A percentile compares a stretch with the other conserved stretches of the same genome.
Evolutionary conservation across 257 asterid genomes (phyloP).

Genomic region (Ehretia macrophylla): DNA sequence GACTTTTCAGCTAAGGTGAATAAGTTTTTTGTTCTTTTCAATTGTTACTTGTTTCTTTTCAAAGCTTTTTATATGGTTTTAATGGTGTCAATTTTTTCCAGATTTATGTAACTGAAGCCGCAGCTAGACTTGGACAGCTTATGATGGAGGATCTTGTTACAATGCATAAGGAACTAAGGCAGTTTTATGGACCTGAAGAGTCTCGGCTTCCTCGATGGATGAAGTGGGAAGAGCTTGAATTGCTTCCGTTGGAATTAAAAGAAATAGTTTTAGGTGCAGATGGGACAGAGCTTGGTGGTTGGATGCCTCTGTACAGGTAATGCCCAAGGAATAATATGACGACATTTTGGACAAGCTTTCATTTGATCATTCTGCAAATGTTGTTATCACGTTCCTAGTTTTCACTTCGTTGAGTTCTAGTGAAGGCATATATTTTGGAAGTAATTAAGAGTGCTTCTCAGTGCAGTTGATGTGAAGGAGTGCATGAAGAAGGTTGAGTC

Average conservation of each 20-base stretch:
- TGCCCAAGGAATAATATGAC: background rate
- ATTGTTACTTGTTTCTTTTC: slow-evolving; percentile 9
- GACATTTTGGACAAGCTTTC: background rate
- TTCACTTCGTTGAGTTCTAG: background rate
- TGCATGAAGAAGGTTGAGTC: slow-evolving; percentile 69
- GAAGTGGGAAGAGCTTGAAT: slow-evolving; percentile 79
- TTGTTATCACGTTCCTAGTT: background rate
- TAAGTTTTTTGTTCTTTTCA: slow-evolving; percentile 9
- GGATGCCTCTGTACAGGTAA: slow-evolving; percentile 82
- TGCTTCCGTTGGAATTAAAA: slow-evolving; percentile 55
- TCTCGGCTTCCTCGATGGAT: slow-evolving; percentile 60
- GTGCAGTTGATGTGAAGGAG: slow-evolving; percentile 90
- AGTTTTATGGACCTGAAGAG: slow-evolving; percentile 65
- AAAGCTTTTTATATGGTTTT: slow-evolving; percentile 3
- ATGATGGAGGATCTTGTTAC: slow-evolving; percentile 78
- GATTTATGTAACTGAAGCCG: slow-evolving; percentile 86
- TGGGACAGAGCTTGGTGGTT: slow-evolving; percentile 52
- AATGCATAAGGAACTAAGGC: slow-evolving; percentile 74
- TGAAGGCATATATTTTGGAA: slow-evolving; percentile 10
- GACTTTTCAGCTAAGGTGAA: slow-evolving; percentile 73
- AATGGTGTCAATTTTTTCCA: slow-evolving; percentile 16
- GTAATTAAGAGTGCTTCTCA: slow-evolving; percentile 43
- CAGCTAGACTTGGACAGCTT: slow-evolving; percentile 65
- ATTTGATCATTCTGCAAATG: background rate
- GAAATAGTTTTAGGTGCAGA: slow-evolving; percentile 27